These are phyloP conservation scores for Camellia lanceoleosa DNA, from an alignment of 148 eudicot species.

Conservation along the genomic window DNA sequence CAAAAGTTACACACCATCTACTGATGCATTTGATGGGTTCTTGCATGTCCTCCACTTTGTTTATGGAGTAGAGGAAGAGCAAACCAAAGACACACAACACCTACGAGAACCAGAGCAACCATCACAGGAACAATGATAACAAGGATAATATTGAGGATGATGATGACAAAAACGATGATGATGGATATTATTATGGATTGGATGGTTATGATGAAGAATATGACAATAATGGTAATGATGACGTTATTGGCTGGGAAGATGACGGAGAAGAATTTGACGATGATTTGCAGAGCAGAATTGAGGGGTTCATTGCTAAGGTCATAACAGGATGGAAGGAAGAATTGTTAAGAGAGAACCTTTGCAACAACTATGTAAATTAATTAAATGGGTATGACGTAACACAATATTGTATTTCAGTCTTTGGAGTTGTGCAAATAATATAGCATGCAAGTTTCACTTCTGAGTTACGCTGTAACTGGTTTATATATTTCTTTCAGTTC, in stretches of 20 bases:
- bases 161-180: constrained; percentile 9
- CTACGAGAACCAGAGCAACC: neutral
- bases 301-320: constrained; percentile 45
- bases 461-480: neutral
- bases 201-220: constrained; percentile 34
- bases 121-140: neutral
- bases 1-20: constrained; percentile 21
- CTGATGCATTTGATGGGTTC: constrained; percentile 12
- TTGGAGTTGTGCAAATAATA: neutral
- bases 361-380: neutral
- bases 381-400: neutral
- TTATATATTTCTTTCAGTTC: constrained; percentile 14
- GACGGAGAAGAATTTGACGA: constrained; percentile 29
- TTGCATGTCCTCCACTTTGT: constrained; percentile 7
- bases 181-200: constrained; percentile 21
- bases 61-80: constrained; percentile 16
- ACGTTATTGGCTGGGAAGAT: too few species aligned
- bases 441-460: neutral
- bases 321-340: constrained; percentile 46
- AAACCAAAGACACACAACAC: neutral
- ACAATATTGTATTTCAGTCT: neutral
- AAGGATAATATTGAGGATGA: neutral
- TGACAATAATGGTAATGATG: constrained; percentile 20
- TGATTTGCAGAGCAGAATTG: constrained; percentile 29
- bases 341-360: constrained; percentile 28